Percentiles rank a stretch among this genome's conserved stretches.
These are phyloP conservation scores for Nepenthes mirabilis DNA, from an alignment of 148 eudicot species.

Conservation along the genomic window DNA sequence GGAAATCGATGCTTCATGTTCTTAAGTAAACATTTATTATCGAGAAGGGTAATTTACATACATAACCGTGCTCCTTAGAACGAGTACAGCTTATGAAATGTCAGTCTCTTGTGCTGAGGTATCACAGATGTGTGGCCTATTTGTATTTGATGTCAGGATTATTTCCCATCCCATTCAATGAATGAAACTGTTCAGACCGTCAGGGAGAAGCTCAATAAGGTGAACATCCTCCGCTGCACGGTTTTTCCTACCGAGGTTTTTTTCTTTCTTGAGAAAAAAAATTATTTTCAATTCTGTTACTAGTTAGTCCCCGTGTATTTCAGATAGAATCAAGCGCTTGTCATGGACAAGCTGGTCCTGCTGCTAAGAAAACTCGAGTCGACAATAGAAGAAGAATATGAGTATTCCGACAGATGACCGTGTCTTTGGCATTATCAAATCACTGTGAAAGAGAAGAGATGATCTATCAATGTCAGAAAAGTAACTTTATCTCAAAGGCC, in stretches of 20 bases:
- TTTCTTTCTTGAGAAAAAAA: neutral
- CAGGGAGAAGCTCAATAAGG: slow-evolving; percentile 73
- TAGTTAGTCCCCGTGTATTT: neutral
- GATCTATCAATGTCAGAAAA: too few species aligned
- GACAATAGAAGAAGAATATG: slow-evolving; percentile 76
- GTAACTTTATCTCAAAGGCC: too few species aligned
- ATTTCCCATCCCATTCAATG: slow-evolving; percentile 66
- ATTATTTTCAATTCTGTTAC: too few species aligned
- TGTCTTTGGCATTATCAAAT: too few species aligned
- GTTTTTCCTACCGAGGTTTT: neutral
- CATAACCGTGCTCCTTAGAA: too few species aligned
- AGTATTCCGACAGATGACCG: neutral
- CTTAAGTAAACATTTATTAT: too few species aligned
- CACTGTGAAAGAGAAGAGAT: too few species aligned
- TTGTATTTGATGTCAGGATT: slow-evolving; percentile 42
- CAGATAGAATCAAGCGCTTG: slow-evolving; percentile 55
- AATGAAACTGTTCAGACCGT: slow-evolving; percentile 63
- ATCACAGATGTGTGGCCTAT: too few species aligned
- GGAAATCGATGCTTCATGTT: too few species aligned
- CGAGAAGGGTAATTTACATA: too few species aligned
- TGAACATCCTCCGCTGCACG: slow-evolving; percentile 1
- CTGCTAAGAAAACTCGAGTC: slow-evolving; percentile 44
- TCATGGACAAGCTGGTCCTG: slow-evolving; percentile 29
- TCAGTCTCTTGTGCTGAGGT: too few species aligned
- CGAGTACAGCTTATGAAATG: too few species aligned